Base-by-base conservation (phyloP, 2,329 filamentous ascomycete species). In the Fusarium ramigenum region DNA sequence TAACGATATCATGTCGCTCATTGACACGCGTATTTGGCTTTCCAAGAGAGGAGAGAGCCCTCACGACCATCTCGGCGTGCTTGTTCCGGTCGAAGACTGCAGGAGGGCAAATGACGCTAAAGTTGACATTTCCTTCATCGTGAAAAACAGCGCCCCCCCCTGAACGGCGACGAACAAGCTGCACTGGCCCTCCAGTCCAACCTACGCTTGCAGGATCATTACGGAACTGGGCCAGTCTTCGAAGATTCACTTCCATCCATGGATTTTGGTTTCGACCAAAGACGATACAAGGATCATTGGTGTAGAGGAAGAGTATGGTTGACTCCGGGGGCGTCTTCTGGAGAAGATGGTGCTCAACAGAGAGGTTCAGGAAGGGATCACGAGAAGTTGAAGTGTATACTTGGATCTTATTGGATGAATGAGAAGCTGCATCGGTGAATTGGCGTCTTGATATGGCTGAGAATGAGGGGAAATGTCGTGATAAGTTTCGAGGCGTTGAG, bases 211-310 rank as follows among this genome's bases (percentile, higher is more conserved):
- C 66, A 14, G 74, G 75, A 14, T 58, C 57, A n/a, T 69, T 52
- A 12, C 71, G 63, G 56, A 76, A 75, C 58, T 71, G 73, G 6
- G 77, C 77, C 5, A 97, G 84, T 2, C 90, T 85, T 43, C 84
- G 84, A 14, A 98, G 87, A 80, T 97, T 93, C 70, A 94, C 91
- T 84, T 99, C 96, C 14, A 94, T 87, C 96, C 96, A 99, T 60
- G 96, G 96, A 81, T 99, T 99, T 84, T 99, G 96, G 81, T 99
- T 99, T 68, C 96, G 91, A 47, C 96, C 96, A 75, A 99, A 92
- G 79, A 99, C 92, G 67, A 99, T 88, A 80, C 93, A 95, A 2
- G 96, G 95, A 42, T 90, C 84, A 83, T 99, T 98, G 77, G 91
- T 89, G 84, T 98, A 99, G 57, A 98, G 88, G 63, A 98, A 93